Evolutionary conservation across 164 flowering plant genomes (phyloP), one percentile per base, ranked within the genome.

Genomic region (Liriodendron chinense): DNA sequence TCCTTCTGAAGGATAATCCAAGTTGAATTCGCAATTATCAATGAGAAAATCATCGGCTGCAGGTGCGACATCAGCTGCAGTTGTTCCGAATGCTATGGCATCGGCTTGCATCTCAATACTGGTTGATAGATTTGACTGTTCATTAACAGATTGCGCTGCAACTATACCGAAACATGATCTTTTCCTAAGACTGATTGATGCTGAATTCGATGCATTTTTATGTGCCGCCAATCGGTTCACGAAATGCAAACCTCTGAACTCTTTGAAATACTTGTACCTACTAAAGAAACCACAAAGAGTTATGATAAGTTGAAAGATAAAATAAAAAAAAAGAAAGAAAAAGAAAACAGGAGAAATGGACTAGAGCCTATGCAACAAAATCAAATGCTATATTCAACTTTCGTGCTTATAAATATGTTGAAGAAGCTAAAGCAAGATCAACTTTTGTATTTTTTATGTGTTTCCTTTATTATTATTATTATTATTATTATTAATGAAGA

Each of bases 1-100:
- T 1, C 99, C 98, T 83, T 78, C 82, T 7, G 98, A 83, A 0
- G 98, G 97, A 3, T 48, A 68, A 83, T 96, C 99, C 83, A 91
- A 81, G 69, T 91, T 94, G 77, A 65, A 87, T 70, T 96, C 97
- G 77, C 83, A 47, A 66, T 66, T 25, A 56, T 74, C 75, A 66
- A 84, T 87, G 75, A 70, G 74, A 73, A 90, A 86, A 21, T 83
- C 85, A 79, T 73, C 75, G 34, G 75, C 72, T 16, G 78, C 68
- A 3, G 87, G 86, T 57, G 78, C 73, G 2, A 82, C 80, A 66
- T 90, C 94, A 22, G 94, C 86, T 48, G 89, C 76, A 71, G 86
- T 87, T 25, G 89, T 80, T 72, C 84, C 93, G 73, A 90, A 83
- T 48, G 83, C 82, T 65, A 83, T 56, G 21, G 87, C 80, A 82